phyloP scores from a whole-genome alignment of 2,329 filamentous ascomycete species.

The Diplodia sapinea region DNA sequence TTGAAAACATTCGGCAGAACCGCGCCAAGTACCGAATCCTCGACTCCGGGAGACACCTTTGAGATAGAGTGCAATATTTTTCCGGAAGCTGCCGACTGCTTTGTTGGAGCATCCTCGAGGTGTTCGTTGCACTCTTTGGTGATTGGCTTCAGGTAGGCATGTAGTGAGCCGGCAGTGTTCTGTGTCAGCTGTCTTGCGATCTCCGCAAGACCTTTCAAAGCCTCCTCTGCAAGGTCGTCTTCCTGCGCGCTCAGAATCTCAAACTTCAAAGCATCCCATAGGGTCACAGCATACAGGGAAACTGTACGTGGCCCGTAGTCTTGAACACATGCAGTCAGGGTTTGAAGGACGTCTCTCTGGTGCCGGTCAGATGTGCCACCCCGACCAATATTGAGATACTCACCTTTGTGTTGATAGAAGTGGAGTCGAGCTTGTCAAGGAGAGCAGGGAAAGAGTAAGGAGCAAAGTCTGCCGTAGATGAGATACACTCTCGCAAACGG shows the following conservation, averaged over 20 bases:
- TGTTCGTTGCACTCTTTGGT: constrained; percentile 72
- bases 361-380: constrained; percentile 12
- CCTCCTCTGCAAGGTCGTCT: constrained; percentile 66
- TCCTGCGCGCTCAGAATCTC: constrained; percentile 71
- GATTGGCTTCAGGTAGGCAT: constrained; percentile 64
- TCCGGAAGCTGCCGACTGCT: constrained; percentile 69
- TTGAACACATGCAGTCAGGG: constrained; percentile 65
- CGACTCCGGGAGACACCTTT: constrained; percentile 60
- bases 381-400: constrained; percentile 22
- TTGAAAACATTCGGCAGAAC: constrained; percentile 64
- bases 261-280: constrained; percentile 73
- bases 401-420: constrained; percentile 70
- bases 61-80: constrained; percentile 65
- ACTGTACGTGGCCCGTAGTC: constrained; percentile 65
- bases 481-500: constrained; percentile 67
- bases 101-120: constrained; percentile 70
- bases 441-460: constrained; percentile 70
- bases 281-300: constrained; percentile 66
- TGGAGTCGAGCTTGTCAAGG: constrained; percentile 72
- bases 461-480: constrained; percentile 67
- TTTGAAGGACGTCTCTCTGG: constrained; percentile 67
- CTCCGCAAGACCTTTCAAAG: constrained; percentile 60
- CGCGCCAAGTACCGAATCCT: constrained; percentile 61
- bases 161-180: constrained; percentile 55
- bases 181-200: constrained; percentile 63